Percentiles rank a stretch among this genome's conserved stretches.
Evolutionary conservation across 768 basidiomycete species (phyloP).

Genomic region (Amanita subjunquillea): DNA sequence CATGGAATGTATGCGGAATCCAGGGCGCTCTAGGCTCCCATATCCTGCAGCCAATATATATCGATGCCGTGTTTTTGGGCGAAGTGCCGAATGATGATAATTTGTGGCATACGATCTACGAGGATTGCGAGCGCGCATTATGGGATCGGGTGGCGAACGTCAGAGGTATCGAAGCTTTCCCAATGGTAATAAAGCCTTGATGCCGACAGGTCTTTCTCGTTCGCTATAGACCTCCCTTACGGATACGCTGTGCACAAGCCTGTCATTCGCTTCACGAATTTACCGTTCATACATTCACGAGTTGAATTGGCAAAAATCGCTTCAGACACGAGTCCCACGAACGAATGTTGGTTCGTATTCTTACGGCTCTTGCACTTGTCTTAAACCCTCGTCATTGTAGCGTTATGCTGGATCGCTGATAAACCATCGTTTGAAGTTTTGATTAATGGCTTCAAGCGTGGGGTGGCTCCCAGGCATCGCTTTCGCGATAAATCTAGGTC

Average conservation of each 20-base stretch:
- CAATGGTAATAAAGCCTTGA: background rate
- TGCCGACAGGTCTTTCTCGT: background rate
- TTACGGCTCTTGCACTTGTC: background rate
- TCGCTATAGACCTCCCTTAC: constrained; percentile 29
- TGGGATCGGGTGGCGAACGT: constrained; percentile 39
- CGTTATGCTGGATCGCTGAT: constrained; percentile 62
- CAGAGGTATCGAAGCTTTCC: constrained; percentile 21
- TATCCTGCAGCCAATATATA: constrained; percentile 52
- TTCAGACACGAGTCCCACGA: constrained; percentile 38
- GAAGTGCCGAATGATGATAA: constrained; percentile 35
- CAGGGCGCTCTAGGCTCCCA: constrained; percentile 70
- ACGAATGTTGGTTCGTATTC: constrained; percentile 46
- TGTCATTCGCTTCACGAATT: constrained; percentile 43
- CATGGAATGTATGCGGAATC: constrained; percentile 76
- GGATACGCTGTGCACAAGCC: constrained; percentile 44
- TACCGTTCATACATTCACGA: constrained; percentile 52
- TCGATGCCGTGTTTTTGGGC: constrained; percentile 59
- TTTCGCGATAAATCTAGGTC: constrained; percentile 55
- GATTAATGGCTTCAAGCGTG: constrained; percentile 74
- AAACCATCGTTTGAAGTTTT: constrained; percentile 46
- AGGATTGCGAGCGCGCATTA: constrained; percentile 65
- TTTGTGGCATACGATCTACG: constrained; percentile 25
- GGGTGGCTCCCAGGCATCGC: constrained; percentile 63
- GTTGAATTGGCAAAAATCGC: constrained; percentile 17
- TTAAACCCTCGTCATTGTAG: constrained; percentile 23